Evolutionary conservation across 2,329 filamentous ascomycete genomes (phyloP), one percentile per base, ranked within the genome.

Genomic region (Eutypa lata): DNA sequence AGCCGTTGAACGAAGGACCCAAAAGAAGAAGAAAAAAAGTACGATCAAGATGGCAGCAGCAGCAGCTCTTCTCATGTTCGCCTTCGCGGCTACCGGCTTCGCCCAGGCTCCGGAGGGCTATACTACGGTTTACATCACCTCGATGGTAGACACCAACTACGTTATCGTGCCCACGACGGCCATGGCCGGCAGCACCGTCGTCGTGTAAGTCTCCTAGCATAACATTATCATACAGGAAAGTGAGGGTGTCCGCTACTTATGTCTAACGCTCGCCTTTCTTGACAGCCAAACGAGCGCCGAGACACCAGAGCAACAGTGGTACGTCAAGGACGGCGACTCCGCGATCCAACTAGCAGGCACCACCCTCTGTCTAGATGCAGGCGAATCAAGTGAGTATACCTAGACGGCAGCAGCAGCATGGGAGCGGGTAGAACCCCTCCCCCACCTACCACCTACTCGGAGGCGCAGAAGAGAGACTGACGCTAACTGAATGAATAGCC

Each of bases 301-400:
- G 54, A 69, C 62, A 55, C 58, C 68, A 2, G 71, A 72, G 54
- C 73, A 75, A 57, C 71, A 73, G 52, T 75, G 73, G 73, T 71
- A 71, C 50, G 52, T 75, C 59, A 67, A 68, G 56, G 55, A 58
- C 21, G 68, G 68, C 52, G 56, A 54, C 35, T 67, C 65, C 46
- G 70, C 66, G 56, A 70, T 75, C 55, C 70, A 73, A 57, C 61
- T 73, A 21, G 70, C 65, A 0, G 59, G 62, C 50, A 71, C 66
- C n/a, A 69, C 63, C 5, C 65, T 74, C n/a, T 75, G 72, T 53
- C 49, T 75, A 19, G 73, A 75, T 48, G 73, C 66, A 3, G 73
- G 73, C 7, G 65, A 65, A 6, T 18, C 13, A 18, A 38, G 13
- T 35, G 14, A 35, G 31, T 35, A 35, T n/a, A n/a, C n/a, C n/a